A percentile compares a stretch with the other conserved stretches of the same genome.
phyloP scores from a whole-genome alignment of 1,284 basidiomycete genomes.

The Bothia castanella region DNA sequence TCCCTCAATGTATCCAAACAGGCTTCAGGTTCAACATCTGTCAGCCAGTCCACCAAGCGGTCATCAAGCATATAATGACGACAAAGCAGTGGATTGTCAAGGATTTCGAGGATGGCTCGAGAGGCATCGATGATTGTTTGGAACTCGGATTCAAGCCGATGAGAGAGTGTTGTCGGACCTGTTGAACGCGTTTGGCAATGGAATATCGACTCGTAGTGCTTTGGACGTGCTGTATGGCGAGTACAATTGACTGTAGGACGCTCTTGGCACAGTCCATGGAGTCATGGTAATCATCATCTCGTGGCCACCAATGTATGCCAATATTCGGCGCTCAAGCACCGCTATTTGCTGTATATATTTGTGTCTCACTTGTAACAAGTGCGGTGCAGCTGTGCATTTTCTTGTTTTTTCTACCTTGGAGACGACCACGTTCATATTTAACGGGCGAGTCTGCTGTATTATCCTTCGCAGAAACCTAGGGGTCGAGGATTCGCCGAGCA shows the following conservation, averaged over 20 bases:
- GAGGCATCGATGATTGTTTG: slow-evolving; percentile 7
- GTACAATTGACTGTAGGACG: slow-evolving; percentile 1
- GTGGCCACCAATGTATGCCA: no score
- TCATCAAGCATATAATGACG: slow-evolving; percentile 3
- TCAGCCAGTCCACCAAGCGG: slow-evolving; percentile 11
- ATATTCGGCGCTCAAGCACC: no score
- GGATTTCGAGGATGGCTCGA: slow-evolving; percentile 1
- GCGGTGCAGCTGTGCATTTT: no score
- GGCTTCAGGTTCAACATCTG: not conserved
- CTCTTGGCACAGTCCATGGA: slow-evolving; percentile 12
- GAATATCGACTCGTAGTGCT: not conserved
- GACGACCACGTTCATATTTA: no score
- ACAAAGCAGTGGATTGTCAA: not conserved
- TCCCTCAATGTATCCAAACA: slow-evolving; percentile 7
- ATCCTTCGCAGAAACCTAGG: no score
- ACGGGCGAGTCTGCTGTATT: no score
- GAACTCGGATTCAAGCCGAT: slow-evolving; percentile 14
- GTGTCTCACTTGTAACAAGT: no score
- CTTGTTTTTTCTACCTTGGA: no score
- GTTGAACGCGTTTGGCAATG: not conserved
- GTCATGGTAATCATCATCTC: no score
- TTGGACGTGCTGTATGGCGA: not conserved
- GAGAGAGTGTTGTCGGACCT: slow-evolving; percentile 11
- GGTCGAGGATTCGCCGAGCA: no score
- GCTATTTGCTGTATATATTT: no score